A percentile compares a stretch with the other conserved stretches of the same genome.
Conservation (phyloP, 495 filamentous ascomycete genomes). For the Xylaria intraflava region DNA sequence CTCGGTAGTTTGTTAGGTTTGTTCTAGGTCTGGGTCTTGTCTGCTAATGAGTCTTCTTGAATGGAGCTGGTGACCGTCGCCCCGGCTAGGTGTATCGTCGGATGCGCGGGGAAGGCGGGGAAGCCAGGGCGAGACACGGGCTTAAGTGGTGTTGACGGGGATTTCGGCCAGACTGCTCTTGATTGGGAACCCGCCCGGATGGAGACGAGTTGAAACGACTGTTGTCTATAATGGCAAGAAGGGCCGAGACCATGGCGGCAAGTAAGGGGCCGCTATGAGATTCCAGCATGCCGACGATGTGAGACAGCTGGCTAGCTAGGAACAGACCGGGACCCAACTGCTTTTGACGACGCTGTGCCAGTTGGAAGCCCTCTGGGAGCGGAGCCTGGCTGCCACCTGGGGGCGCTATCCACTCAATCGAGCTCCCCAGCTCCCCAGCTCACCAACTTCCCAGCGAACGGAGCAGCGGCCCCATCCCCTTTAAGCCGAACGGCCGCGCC, state of each 20-base stretch:
- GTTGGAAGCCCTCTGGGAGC: no score
- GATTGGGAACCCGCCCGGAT: not conserved
- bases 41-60: not conserved
- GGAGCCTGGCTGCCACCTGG: not conserved
- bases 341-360: not conserved
- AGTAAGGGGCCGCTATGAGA: not conserved
- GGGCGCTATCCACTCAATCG: no score
- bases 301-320: not conserved
- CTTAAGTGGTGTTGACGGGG: not conserved
- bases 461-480: not conserved
- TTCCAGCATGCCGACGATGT: not conserved
- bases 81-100: not conserved
- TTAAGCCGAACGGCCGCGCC: not conserved
- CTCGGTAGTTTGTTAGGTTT: not conserved
- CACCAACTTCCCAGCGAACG: no score
- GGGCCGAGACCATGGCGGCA: not conserved
- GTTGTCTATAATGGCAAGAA: not conserved
- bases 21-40: not conserved
- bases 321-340: not conserved
- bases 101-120: not conserved
- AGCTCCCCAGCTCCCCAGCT: no score
- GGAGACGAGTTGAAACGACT: not conserved
- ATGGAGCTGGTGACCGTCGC: not conserved
- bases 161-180: not conserved
- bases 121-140: not conserved